Evolutionary conservation across 1,284 basidiomycete genomes (phyloP), one percentile per base, ranked within the genome.

Genomic region (Neolentinus lepideus): DNA sequence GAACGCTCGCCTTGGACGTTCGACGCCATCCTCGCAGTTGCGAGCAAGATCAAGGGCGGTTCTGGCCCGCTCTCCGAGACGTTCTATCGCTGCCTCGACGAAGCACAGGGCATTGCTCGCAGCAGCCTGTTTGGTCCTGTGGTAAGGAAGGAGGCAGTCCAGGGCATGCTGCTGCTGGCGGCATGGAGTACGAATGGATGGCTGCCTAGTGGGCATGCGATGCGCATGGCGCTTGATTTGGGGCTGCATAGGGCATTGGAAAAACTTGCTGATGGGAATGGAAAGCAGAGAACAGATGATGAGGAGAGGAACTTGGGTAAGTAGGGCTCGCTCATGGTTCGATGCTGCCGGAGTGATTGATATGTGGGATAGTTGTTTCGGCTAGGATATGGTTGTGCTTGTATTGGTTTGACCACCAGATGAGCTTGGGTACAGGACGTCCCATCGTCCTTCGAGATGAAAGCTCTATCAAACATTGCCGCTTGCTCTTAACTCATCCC

Each of bases 181-280:
- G 90, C 93, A 0, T 96, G 94, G 90, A 92, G 88, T 67, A 93
- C 94, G 50, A 94, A 93, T 61, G 92, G 92, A 0, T 96, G 94
- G 94, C 77, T 96, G 36, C 92, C 92, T 3, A 89, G 89, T 62
- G 92, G 92, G 2, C 91, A 96, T 66, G 94, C 94, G 2, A 87
- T 97, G 81, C 83, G 94, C 38, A 95, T 96, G 91, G 94, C 92
- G 8, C 75, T 97, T 56, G 94, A 97, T 68, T 84, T 97, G 54
- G 93, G 94, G 31, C 76, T 97, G 22, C 93, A 97, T 68, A 84
- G 90, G 38, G 92, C 92, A 1, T 72, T 96, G 50, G 93, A 95
- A 68, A 94, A 92, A 67, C 78, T 97, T n/a, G 90, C 88, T 1
- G 90, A 93, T 57, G 78, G 77, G 53, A 76, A 68, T 56, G 81